Percentiles rank a stretch among this genome's conserved stretches.
Conservation (phyloP, 306 rosid genomes). For the Fragaria ananassa region DNA sequence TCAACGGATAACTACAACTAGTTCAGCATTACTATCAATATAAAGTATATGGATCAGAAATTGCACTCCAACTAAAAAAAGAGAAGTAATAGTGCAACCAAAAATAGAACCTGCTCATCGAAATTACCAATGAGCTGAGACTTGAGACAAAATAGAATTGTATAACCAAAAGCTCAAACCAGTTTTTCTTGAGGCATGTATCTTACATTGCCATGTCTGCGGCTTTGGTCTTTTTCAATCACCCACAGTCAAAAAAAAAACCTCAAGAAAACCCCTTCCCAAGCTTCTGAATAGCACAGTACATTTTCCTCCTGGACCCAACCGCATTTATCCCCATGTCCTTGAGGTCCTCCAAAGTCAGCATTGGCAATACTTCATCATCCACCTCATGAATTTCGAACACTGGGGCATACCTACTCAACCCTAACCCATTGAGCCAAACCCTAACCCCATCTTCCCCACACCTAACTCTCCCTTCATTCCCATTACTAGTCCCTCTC, state of each 20-base stretch:
- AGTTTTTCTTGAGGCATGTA: conserved; percentile 37
- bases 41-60: conserved; percentile 20
- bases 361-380: conserved; percentile 87
- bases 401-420: conserved; percentile 85
- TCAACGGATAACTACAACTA: conserved; percentile 22
- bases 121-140: conserved; percentile 35
- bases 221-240: conserved; percentile 21
- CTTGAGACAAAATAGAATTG: conserved; percentile 29
- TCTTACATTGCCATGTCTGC: conserved; percentile 55
- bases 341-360: conserved; percentile 82
- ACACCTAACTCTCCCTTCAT: conserved; percentile 47
- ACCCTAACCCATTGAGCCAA: conserved; percentile 90
- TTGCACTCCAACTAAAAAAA: conserved; percentile 37
- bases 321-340: conserved; percentile 94
- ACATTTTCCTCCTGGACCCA: conserved; percentile 86
- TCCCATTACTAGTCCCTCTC: conserved; percentile 45
- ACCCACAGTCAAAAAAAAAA: conserved; percentile 13
- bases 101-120: conserved; percentile 41
- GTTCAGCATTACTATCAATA: conserved; percentile 31
- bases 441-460: conserved; percentile 85
- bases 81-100: conserved; percentile 23
- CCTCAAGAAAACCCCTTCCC: conserved; percentile 78
- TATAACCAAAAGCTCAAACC: conserved; percentile 35
- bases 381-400: conserved; percentile 95
- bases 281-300: conserved; percentile 83